Conservation (phyloP, 345 rosid species). For the Arabidopsis suecica region DNA sequence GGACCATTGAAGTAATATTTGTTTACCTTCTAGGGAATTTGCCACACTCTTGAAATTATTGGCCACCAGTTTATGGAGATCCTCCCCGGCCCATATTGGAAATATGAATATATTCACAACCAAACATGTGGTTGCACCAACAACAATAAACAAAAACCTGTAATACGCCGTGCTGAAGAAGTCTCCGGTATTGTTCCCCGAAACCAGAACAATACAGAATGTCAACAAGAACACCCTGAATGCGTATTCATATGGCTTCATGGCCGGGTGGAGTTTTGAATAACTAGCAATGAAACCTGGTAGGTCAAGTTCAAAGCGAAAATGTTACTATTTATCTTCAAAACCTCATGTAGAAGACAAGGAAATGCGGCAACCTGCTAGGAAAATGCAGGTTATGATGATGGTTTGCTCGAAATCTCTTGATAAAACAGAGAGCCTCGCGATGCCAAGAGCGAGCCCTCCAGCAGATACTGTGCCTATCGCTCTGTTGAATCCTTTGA, state of each 20-base stretch:
- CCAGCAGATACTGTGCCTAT: constrained; percentile 85
- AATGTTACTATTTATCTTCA: constrained; percentile 7
- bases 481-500: constrained; percentile 88
- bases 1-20: neutral
- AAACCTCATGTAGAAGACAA: neutral
- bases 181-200: constrained; percentile 61
- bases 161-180: constrained; percentile 62
- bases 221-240: constrained; percentile 88
- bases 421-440: constrained; percentile 55
- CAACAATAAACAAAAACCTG: constrained; percentile 61
- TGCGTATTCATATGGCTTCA: constrained; percentile 78
- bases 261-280: constrained; percentile 62
- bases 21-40: constrained; percentile 75
- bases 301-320: constrained; percentile 17
- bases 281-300: constrained; percentile 74
- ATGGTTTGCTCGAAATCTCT: constrained; percentile 58
- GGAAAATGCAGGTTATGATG: constrained; percentile 60
- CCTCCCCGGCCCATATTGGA: constrained; percentile 93
- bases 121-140: constrained; percentile 74
- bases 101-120: constrained; percentile 61
- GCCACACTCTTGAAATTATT: constrained; percentile 81
- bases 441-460: constrained; percentile 75
- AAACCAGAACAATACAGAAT: constrained; percentile 76
- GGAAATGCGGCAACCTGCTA: constrained; percentile 56
- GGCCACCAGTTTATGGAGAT: constrained; percentile 79